phyloP scores from a whole-genome alignment of 179 eudicot genomes.

The Corrigiola litoralis region DNA sequence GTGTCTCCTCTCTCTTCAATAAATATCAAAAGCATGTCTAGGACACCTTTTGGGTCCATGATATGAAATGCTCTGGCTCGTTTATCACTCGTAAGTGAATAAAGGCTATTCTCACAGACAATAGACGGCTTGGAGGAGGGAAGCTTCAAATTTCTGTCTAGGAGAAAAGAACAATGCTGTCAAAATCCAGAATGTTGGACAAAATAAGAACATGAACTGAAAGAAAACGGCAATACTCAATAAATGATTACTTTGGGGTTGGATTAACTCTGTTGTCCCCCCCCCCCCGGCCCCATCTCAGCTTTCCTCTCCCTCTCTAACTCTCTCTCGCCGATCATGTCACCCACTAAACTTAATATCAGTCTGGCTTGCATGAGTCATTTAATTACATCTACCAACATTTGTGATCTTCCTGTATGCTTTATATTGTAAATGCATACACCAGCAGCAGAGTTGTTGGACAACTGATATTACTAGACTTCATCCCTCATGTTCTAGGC shows the following conservation, averaged over 20 bases:
- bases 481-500: too few relatives aligned
- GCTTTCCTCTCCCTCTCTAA: background rate
- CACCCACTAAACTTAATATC: too few relatives aligned
- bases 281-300: background rate
- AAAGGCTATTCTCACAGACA: conserved; percentile 90
- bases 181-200: background rate
- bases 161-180: background rate
- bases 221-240: background rate
- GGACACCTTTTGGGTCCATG: conserved; percentile 73
- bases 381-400: too few relatives aligned
- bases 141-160: conserved; percentile 72
- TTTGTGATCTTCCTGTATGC: too few relatives aligned
- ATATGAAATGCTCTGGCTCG: conserved; percentile 92
- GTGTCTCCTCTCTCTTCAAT: conserved; percentile 63
- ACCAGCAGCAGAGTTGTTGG: too few relatives aligned
- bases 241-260: background rate
- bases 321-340: background rate
- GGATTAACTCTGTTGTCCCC: background rate
- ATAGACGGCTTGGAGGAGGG: conserved; percentile 81
- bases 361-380: too few relatives aligned
- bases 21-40: conserved; percentile 85
- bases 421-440: too few relatives aligned
- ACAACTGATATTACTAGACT: too few relatives aligned
- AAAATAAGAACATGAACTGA: background rate
- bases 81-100: conserved; percentile 58